Base-by-base conservation (phyloP, 345 rosid species). In the Brassica rapa region DNA sequence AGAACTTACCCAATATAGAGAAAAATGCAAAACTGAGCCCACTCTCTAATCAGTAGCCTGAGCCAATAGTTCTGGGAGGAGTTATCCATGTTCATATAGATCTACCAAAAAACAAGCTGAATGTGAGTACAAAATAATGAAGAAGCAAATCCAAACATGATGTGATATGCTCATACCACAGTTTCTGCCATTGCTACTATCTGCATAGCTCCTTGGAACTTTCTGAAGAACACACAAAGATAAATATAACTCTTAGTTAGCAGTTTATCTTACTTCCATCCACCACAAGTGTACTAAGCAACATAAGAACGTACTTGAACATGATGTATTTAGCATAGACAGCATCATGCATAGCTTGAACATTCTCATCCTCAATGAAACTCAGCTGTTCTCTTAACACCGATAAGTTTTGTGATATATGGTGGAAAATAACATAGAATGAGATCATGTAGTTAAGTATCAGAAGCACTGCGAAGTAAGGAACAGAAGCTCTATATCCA, bases 401-500 rank as follows among this genome's bases (percentile, higher is more conserved):
- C 33, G 85, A 81, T 6, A 94, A 70, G 62, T 94, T 94, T 84
- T 84, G 96, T 2, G 94, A 88, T 77, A 92, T 92, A 21, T 86
- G 97, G 82, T 87, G 87, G 83, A 92, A 94, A 12, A 94, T 94
- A 63, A 90, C 85, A 79, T 85, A 92, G 84, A 90, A 94, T 6
- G 96, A 90, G 73, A 89, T 77, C 49, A 89, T 72, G 83, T 94
- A 94, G 80, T 88, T 94, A 82, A 94, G 84, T 81, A 94, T 79
- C 80, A 94, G 82, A 78, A 92, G 91, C 74, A 88, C 97, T 3
- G 98, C 83, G 69, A 94, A 94, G 73, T 88, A 92, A 53, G 97
- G 98, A 60, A 94, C 88, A 46, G 94, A 90, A 85, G 98, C 96
- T 85, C 93, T 69, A 83, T 90, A 94, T n/a, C 97, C 97, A 64